phyloP scores from a whole-genome alignment of 2,329 filamentous ascomycete genomes.

The Macrophomina pseudophaseolina region DNA sequence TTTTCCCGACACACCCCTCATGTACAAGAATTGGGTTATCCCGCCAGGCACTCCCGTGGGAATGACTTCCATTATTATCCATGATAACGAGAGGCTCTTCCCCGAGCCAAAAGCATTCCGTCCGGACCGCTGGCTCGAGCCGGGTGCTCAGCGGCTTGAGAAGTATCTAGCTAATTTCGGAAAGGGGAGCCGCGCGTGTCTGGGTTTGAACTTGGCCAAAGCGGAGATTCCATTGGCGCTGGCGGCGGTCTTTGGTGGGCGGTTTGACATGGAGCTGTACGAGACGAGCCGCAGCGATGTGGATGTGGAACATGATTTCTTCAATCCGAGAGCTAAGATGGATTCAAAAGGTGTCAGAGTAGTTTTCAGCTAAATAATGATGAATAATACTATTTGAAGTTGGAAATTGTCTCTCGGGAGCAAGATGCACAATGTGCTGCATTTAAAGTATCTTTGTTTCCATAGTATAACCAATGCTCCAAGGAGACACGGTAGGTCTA shows the following conservation, averaged over 20 bases:
- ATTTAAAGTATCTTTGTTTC: no score
- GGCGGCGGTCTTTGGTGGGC: constrained; percentile 16
- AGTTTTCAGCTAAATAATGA: background rate
- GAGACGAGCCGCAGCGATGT: constrained; percentile 29
- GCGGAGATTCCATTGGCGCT: constrained; percentile 20
- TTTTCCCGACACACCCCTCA: constrained; percentile 24
- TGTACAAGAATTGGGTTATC: constrained; percentile 25
- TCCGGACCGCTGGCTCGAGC: constrained; percentile 32
- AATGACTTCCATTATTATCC: constrained; percentile 29
- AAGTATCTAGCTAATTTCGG: constrained; percentile 31
- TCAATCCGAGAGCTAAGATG: constrained; percentile 25
- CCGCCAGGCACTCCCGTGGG: constrained; percentile 28
- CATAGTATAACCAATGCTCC: no score
- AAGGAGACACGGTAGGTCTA: no score
- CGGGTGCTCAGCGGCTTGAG: constrained; percentile 29
- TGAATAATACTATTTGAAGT: no score
- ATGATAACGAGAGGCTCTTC: constrained; percentile 31
- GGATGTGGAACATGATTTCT: constrained; percentile 29
- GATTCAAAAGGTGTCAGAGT: constrained; percentile 30
- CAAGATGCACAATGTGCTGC: no score
- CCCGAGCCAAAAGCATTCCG: constrained; percentile 28
- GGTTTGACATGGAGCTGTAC: constrained; percentile 21
- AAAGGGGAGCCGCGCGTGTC: constrained; percentile 29
- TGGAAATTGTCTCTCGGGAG: no score
- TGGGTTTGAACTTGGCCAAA: constrained; percentile 28